Conservation (phyloP, 1,284 basidiomycete genomes). For the Abortiporus biennis region DNA sequence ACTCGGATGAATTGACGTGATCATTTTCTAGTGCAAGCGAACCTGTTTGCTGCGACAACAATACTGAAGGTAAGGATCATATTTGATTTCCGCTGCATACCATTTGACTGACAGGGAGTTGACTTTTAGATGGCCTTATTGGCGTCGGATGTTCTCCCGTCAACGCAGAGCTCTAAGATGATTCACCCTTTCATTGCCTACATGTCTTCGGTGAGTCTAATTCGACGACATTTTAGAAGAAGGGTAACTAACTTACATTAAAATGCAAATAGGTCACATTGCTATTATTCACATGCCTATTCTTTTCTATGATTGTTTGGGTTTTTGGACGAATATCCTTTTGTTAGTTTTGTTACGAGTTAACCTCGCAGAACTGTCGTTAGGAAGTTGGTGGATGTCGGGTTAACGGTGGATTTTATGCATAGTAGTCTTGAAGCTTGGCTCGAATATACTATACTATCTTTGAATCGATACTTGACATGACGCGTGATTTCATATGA, state of each 20-base stretch:
- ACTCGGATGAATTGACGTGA: background rate
- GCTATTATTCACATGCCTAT: background rate
- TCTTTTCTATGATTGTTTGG: background rate
- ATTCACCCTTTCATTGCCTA: background rate
- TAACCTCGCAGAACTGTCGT: too few relatives aligned
- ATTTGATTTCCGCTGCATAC: background rate
- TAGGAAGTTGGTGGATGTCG: too few relatives aligned
- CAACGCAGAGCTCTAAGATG: background rate
- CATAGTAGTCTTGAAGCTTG: too few relatives aligned
- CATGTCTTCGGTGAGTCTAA: background rate
- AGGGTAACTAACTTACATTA: too few relatives aligned
- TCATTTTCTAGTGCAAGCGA: background rate
- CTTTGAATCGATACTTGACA: too few relatives aligned
- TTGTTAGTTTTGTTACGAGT: too few relatives aligned
- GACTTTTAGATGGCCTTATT: background rate
- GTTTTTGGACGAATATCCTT: background rate
- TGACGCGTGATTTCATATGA: too few relatives aligned
- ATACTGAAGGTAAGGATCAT: background rate
- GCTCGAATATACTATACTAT: too few relatives aligned
- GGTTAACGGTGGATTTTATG: too few relatives aligned
- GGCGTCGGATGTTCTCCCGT: slow-evolving; percentile 2
- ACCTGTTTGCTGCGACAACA: slow-evolving; percentile 4
- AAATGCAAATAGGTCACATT: background rate
- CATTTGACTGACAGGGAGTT: too few relatives aligned
- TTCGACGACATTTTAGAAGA: too few relatives aligned